Base-by-base conservation (phyloP, 768 basidiomycete species). In the Boletus speciosus region DNA sequence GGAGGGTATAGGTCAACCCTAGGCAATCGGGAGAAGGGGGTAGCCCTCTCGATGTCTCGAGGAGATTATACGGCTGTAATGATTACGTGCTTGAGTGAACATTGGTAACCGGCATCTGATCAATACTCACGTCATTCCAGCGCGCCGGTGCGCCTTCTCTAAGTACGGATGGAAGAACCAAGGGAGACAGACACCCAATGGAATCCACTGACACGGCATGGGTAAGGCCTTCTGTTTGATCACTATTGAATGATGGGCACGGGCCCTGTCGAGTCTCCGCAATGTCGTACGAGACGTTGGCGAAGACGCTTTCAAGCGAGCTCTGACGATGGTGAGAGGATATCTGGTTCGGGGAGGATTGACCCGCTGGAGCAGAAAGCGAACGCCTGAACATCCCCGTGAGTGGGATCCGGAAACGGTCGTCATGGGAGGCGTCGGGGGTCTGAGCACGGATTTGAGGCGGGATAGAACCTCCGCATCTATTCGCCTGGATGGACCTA, bases 331-430 rank as follows among this genome's bases (percentile, higher is more conserved):
- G 51, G 40, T 62, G 61, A 39, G 61, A 55, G 21, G 57, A 47
- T 11, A 44, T 48, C 34, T 55, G 51, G 41, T 43, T 35, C 3
- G 55, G 47, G 23, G 61, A 51, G 21, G 52, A 56, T 45, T 63
- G 69, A n/a, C 66, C 55, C 1, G 75, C 78, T 4, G 81, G 81
- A 8, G 78, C 80, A 36, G 85, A 86, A 4, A 80, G 71, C 11
- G 83, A 82, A 49, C 86, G 83, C 66, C 77, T 84, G 73, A 80
- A 83, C 82, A 85, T 81, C 47, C 82, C 76, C 5, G 83, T 83
- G 29, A 85, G 77, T 4, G 83, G 79, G 25, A 82, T 72, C 37
- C 66, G 67, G 66, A 80, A 74, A 41, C 77, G 70, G 19, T 54
- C 51, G 51, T 64, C 62, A 4, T 61, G 58, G 36, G 40, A 49